Conservation (phyloP, 1,284 basidiomycete genomes). For the Ustilago vetiveriae region DNA sequence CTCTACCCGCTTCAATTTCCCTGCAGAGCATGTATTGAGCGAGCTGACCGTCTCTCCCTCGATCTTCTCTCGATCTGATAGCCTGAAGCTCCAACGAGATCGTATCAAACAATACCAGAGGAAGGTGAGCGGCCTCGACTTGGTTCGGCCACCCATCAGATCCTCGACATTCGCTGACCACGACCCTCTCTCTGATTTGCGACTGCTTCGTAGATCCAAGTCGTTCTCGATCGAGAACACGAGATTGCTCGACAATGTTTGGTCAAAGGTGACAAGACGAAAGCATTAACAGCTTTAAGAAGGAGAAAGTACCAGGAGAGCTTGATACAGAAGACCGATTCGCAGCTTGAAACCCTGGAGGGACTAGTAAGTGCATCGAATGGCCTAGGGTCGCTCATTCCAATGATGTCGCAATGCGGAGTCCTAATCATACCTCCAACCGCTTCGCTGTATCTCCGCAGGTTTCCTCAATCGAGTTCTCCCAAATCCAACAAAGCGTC, state of each 20-base stretch:
- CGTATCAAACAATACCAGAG: conserved; percentile 94
- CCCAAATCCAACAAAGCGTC: conserved; percentile 90
- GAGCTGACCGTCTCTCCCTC: too few relatives aligned
- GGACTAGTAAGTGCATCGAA: conserved; percentile 77
- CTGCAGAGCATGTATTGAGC: too few relatives aligned
- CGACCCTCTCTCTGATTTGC: too few relatives aligned
- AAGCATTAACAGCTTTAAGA: conserved; percentile 85
- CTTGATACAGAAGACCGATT: conserved; percentile 85
- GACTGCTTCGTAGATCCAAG: conserved; percentile 78
- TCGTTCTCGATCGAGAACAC: conserved; percentile 84
- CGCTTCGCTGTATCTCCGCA: background rate
- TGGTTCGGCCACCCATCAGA: too few relatives aligned
- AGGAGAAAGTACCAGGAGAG: conserved; percentile 92
- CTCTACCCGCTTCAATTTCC: too few relatives aligned
- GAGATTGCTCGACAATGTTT: conserved; percentile 87
- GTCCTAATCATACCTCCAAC: too few relatives aligned
- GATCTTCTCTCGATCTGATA: too few relatives aligned
- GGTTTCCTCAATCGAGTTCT: conserved; percentile 96
- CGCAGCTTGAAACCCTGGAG: conserved; percentile 87
- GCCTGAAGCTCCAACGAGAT: conserved; percentile 93
- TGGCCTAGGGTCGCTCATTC: too few relatives aligned
- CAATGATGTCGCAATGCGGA: too few relatives aligned
- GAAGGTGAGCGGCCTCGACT: conserved; percentile 73
- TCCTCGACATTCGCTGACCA: background rate
- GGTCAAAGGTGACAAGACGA: conserved; percentile 81